A percentile compares a stretch with the other conserved stretches of the same genome.
Conservation (phyloP, 345 rosid genomes). For the Hypericum perforatum region DNA sequence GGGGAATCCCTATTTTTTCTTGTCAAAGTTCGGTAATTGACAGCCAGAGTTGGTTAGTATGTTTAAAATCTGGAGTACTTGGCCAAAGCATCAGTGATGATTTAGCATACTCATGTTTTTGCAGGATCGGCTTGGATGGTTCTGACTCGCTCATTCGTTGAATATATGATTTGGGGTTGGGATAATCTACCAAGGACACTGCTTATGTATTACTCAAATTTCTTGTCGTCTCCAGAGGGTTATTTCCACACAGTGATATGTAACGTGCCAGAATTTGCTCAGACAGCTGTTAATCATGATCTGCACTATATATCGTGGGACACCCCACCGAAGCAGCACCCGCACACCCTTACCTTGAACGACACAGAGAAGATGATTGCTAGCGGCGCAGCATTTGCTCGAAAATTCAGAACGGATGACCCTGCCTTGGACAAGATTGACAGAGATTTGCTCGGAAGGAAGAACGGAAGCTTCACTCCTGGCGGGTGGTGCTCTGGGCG, state of each 20-base stretch:
- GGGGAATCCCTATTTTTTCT: too few species aligned
- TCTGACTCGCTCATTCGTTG: conserved; percentile 76
- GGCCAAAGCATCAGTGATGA: not conserved
- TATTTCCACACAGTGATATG: conserved; percentile 94
- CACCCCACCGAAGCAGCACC: conserved; percentile 86
- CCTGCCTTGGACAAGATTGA: conserved; percentile 67
- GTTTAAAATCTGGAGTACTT: too few species aligned
- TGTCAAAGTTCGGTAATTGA: too few species aligned
- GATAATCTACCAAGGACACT: conserved; percentile 89
- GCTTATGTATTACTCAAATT: conserved; percentile 90
- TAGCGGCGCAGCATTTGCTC: conserved; percentile 82
- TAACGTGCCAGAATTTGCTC: conserved; percentile 69
- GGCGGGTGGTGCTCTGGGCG: conserved; percentile 91
- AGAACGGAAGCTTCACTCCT: conserved; percentile 57
- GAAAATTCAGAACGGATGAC: conserved; percentile 57
- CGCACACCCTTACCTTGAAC: conserved; percentile 67
- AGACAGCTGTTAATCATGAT: conserved; percentile 75
- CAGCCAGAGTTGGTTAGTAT: too few species aligned
- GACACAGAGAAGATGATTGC: conserved; percentile 51
- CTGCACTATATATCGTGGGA: conserved; percentile 96
- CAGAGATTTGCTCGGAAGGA: conserved; percentile 51
- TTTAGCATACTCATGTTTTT: not conserved
- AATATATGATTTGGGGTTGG: conserved; percentile 97
- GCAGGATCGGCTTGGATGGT: conserved; percentile 99
- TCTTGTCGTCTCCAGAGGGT: conserved; percentile 94